Evolutionary conservation across 441 rosid genomes (phyloP).

Genomic region (Pelargonium cotyledonis): DNA sequence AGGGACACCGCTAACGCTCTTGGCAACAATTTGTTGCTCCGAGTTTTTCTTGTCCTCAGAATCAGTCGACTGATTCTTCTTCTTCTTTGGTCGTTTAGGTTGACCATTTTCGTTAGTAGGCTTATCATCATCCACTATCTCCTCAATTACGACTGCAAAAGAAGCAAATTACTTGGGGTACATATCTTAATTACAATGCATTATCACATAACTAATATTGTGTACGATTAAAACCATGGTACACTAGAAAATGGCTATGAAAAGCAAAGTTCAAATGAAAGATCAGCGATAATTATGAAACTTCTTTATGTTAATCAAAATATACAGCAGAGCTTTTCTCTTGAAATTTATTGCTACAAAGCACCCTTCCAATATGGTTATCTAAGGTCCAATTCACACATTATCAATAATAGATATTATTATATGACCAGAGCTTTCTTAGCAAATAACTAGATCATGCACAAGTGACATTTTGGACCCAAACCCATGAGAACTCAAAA

Average conservation of each 20-base stretch:
- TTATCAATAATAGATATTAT: neutral
- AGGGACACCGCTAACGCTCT: constrained; percentile 23
- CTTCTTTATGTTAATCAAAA: no score
- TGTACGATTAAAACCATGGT: no score
- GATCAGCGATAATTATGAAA: no score
- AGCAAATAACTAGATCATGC: neutral
- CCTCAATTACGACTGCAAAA: constrained; percentile 80
- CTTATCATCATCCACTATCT: constrained; percentile 70
- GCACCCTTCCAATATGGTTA: neutral
- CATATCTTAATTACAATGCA: neutral
- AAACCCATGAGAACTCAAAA: no score
- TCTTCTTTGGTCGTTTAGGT: constrained; percentile 33
- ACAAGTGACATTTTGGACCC: neutral
- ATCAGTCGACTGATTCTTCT: constrained; percentile 31
- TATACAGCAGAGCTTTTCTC: neutral
- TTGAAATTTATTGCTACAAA: neutral
- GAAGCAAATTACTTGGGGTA: constrained; percentile 1
- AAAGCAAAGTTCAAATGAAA: no score
- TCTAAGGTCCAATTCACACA: neutral
- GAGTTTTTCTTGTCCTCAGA: constrained; percentile 27
- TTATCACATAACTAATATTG: neutral
- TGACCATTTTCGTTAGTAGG: constrained; percentile 33
- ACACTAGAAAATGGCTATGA: no score
- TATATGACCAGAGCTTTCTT: neutral
- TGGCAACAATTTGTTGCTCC: constrained; percentile 33